Evolutionary conservation across 148 eudicot species (phyloP).

Genomic region (Cornus controversa): DNA sequence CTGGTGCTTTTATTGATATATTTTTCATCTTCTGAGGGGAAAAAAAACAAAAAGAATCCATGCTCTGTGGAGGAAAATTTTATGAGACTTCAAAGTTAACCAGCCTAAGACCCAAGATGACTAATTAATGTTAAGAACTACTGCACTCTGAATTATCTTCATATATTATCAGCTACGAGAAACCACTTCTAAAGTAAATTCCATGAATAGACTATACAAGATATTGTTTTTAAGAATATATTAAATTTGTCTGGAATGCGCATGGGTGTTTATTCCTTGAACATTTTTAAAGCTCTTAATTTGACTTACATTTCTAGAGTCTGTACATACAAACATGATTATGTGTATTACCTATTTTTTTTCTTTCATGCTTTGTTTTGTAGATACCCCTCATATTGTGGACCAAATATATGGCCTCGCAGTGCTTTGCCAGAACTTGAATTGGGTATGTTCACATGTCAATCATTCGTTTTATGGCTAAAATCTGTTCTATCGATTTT

Average conservation of each 20-base stretch:
- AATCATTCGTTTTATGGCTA: neutral
- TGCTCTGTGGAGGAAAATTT: neutral
- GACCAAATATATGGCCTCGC: constrained; percentile 83
- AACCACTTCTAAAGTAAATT: neutral
- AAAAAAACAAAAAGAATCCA: too few relatives aligned
- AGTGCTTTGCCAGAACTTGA: constrained; percentile 84
- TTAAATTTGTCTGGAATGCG: neutral
- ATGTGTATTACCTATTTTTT: neutral
- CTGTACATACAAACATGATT: neutral
- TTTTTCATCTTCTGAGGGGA: too few relatives aligned
- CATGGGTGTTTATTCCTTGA: neutral
- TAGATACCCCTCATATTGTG: constrained; percentile 94
- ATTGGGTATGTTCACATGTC: constrained; percentile 52
- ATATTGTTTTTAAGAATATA: neutral
- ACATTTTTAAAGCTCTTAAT: neutral
- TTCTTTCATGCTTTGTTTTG: constrained; percentile 15
- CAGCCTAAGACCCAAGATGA: neutral
- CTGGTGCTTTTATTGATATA: too few relatives aligned
- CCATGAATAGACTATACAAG: neutral
- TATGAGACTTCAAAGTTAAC: neutral
- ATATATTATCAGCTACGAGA: neutral
- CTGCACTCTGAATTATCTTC: neutral
- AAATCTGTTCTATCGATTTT: neutral
- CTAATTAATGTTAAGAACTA: neutral
- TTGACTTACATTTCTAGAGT: neutral